Evolutionary conservation across 192 early-diverging fungal species (phyloP).

Genomic region (Entomortierella parvispora): DNA sequence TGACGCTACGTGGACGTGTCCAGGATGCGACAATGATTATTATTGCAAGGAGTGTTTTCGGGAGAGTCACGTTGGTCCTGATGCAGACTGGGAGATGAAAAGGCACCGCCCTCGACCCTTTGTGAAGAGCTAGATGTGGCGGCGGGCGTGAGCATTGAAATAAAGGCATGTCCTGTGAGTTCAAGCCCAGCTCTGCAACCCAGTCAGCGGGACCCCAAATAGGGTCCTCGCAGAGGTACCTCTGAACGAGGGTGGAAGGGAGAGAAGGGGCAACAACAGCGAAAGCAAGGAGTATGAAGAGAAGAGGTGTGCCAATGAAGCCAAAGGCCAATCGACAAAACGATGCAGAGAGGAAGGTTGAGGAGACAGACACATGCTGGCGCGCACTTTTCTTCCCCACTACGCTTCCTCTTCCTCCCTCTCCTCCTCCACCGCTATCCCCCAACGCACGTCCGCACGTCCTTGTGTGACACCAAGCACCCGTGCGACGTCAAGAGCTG

Average conservation of each 20-base stretch:
- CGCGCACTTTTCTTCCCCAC: background rate
- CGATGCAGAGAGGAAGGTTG: too few relatives aligned
- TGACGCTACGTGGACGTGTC: conserved; percentile 66
- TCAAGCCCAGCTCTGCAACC: too few relatives aligned
- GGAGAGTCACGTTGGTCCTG: conserved; percentile 58
- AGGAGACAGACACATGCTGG: too few relatives aligned
- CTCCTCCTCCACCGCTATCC: too few relatives aligned
- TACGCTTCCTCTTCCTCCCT: too few relatives aligned
- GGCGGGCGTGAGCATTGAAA: background rate
- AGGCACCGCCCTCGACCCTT: conserved; percentile 48
- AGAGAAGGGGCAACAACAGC: background rate
- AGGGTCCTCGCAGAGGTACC: background rate
- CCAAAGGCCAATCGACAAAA: too few relatives aligned
- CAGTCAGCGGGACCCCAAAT: too few relatives aligned
- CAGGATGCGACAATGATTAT: conserved; percentile 68
- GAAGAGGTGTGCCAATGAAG: too few relatives aligned
- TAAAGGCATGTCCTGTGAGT: too few relatives aligned
- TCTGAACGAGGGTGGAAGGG: background rate
- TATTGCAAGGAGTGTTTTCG: conserved; percentile 68
- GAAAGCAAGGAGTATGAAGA: background rate
- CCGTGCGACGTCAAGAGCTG: too few relatives aligned
- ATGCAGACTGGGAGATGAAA: conserved; percentile 54
- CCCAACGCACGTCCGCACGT: too few relatives aligned
- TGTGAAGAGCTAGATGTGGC: conserved; percentile 3
- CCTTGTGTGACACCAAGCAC: too few relatives aligned